Conservation (phyloP, 345 rosid genomes). For the Luvunga scandens region DNA sequence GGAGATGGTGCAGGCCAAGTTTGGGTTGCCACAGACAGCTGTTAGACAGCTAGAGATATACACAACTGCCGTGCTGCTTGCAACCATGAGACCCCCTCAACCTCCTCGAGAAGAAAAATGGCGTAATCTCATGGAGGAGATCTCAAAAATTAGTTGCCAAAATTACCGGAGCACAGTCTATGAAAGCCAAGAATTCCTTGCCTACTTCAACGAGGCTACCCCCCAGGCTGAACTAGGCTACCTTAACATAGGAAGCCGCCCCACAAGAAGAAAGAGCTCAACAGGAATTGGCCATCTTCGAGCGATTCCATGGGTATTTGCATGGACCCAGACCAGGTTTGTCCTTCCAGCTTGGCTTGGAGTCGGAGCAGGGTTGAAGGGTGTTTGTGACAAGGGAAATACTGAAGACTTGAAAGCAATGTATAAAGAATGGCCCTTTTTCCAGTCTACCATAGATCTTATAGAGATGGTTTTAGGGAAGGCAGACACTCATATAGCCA, state of each 20-base stretch:
- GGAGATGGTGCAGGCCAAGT: conserved; percentile 99
- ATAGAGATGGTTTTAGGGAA: conserved; percentile 95
- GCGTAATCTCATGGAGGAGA: conserved; percentile 94
- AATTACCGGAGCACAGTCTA: conserved; percentile 74
- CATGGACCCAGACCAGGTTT: conserved; percentile 97
- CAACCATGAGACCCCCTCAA: conserved; percentile 80
- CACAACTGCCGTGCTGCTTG: conserved; percentile 92
- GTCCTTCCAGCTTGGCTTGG: conserved; percentile 99
- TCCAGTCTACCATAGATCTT: conserved; percentile 90
- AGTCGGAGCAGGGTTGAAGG: conserved; percentile 79
- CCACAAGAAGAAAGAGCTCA: conserved; percentile 82
- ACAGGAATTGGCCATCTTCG: conserved; percentile 94
- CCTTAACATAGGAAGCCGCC: conserved; percentile 96
- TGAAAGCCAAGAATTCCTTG: conserved; percentile 87
- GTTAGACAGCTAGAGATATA: conserved; percentile 91
- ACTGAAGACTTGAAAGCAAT: conserved; percentile 73
- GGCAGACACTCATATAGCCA: conserved; percentile 79
- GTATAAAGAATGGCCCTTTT: conserved; percentile 96
- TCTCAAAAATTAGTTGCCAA: conserved; percentile 76
- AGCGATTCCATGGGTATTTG: conserved; percentile 97
- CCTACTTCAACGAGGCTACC: conserved; percentile 93
- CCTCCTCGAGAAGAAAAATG: conserved; percentile 94
- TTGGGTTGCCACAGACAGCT: conserved; percentile 89
- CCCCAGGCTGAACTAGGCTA: conserved; percentile 96
- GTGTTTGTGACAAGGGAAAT: conserved; percentile 77